phyloP scores from a whole-genome alignment of 2,329 filamentous ascomycete genomes.

The Leptographium lundbergii region DNA sequence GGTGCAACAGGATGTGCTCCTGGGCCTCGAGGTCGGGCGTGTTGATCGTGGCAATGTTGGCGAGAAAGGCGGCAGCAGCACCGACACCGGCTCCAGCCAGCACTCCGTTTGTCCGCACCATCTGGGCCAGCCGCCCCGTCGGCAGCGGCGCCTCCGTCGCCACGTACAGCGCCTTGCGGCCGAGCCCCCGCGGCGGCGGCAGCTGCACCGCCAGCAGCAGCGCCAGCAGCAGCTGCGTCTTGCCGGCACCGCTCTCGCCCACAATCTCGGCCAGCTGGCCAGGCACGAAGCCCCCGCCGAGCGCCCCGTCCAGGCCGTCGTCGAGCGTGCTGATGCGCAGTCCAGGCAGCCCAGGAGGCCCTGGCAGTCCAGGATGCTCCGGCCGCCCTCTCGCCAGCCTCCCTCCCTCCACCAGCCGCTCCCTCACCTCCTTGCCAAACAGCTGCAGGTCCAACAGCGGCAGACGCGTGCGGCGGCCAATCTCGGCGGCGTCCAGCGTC shows the following conservation, averaged over 20 bases:
- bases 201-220: constrained; percentile 79
- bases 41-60: constrained; percentile 65
- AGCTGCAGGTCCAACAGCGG: constrained; percentile 70
- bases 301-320: constrained; percentile 47
- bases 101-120: constrained; percentile 54
- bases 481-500: constrained; percentile 66
- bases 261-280: constrained; percentile 81
- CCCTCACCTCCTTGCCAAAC: constrained; percentile 31
- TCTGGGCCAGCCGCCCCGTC: constrained; percentile 68
- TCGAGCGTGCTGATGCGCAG: constrained; percentile 72
- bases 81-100: constrained; percentile 23
- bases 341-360: constrained; percentile 22
- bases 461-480: constrained; percentile 75
- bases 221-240: constrained; percentile 84
- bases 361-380: constrained; percentile 17
- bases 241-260: constrained; percentile 87
- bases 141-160: constrained; percentile 82
- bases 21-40: constrained; percentile 87
- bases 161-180: constrained; percentile 74
- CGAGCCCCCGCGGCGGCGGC: constrained; percentile 56
- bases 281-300: constrained; percentile 75
- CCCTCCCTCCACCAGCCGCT: constrained; percentile 26
- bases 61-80: constrained; percentile 39
- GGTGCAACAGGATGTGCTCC: constrained; percentile 87
- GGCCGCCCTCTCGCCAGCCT: not conserved